Conservation (phyloP, 148 eudicot genomes). For the Mesembryanthemum crystallinum region DNA sequence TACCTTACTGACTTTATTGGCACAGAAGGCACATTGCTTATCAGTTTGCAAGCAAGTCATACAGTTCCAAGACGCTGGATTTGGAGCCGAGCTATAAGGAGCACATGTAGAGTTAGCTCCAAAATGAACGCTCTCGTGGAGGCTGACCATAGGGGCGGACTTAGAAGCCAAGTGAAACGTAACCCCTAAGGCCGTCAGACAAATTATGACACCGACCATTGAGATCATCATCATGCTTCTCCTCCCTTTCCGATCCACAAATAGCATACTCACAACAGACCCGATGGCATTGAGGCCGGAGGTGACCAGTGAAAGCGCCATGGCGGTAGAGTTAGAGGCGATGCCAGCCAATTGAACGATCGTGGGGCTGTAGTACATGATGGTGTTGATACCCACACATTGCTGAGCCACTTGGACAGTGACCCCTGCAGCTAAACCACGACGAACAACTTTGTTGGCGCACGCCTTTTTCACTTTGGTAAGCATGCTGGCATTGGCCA, state of each 20-base stretch:
- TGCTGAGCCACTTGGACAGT: conserved; percentile 70
- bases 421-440: conserved; percentile 75
- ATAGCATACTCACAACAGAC: conserved; percentile 58
- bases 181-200: conserved; percentile 42
- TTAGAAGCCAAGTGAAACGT: conserved; percentile 48
- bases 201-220: conserved; percentile 59
- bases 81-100: conserved; percentile 31
- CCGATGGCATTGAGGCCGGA: conserved; percentile 81
- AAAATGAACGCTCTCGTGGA: conserved; percentile 42
- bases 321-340: conserved; percentile 74
- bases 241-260: conserved; percentile 79
- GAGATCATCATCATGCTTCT: conserved; percentile 70
- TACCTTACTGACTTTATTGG: conserved; percentile 46
- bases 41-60: conserved; percentile 60
- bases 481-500: conserved; percentile 32
- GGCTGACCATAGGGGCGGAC: conserved; percentile 45
- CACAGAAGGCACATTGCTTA: conserved; percentile 59
- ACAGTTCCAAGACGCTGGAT: conserved; percentile 55
- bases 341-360: conserved; percentile 71
- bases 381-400: conserved; percentile 62
- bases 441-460: conserved; percentile 52
- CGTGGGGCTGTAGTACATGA: conserved; percentile 74
- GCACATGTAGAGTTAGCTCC: conserved; percentile 64
- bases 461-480: conserved; percentile 50
- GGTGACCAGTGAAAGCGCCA: conserved; percentile 76